Evolutionary conservation across 2,329 filamentous ascomycete species (phyloP), one percentile per base, ranked within the genome.

Genomic region (Monascus ruber): DNA sequence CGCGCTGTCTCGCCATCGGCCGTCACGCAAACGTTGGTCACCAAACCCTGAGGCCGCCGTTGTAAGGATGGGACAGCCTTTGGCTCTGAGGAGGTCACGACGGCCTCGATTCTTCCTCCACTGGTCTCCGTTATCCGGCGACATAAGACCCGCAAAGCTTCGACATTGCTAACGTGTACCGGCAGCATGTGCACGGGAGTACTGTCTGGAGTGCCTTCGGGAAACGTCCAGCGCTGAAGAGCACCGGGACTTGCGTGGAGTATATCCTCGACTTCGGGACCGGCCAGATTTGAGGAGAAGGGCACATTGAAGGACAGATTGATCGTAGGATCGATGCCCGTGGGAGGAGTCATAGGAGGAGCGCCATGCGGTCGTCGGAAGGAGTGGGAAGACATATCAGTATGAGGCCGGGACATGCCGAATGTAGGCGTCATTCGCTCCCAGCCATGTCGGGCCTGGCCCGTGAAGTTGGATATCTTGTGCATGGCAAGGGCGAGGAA

Each of bases 241-340:
- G 89, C 88, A 51, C 86, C 84, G 42, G 80, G 78, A 47, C 85
- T 94, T 47, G 89, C 87, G 66, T 95, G 89, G 44, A 96, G 76
- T 54, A 98, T 85, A 64, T 96, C 88, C 63, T 95, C 87, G 50
- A 83, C 83, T 56, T 96, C 87, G 47, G 91, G 91, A 28, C 91
- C 91, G 46, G 85, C 77, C 45, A 98, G 79, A 55, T 89, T 89
- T 47, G 85, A 94, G 51, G 87, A 81, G 66, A 96, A 95, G 44
- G 91, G 91, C 36, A 98, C 83, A 60, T 95, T 96, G 79, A 98
- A 96, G 48, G 86, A 89, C 62, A 94, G 82, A 64, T 93, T 86
- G 64, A 96, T 85, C 49, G 79, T 79, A 38, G 81, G 73, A 60
- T 89, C 83, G 57, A 81, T 74, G 46, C 81, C 72, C 48, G 82